Evolutionary conservation across 768 basidiomycete genomes (phyloP).

Genomic region (Panellus pusillus): DNA sequence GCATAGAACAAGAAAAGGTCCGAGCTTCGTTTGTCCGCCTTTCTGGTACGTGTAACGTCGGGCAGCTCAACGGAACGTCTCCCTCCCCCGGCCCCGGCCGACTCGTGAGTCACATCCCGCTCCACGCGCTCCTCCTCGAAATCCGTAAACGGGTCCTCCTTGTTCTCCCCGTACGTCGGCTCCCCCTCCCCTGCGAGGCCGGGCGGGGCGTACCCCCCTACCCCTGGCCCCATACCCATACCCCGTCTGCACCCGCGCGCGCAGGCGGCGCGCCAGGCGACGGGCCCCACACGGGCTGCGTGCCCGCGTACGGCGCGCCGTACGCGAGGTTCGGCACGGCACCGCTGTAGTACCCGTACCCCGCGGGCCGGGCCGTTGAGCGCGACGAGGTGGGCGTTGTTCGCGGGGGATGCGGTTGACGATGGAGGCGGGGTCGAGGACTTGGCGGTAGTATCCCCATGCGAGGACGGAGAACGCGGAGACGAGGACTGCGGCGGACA

Average conservation of each 20-base stretch:
- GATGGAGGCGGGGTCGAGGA: conserved; percentile 63
- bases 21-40: no score
- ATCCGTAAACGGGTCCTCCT: conserved; percentile 59
- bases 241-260: no score
- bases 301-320: conserved; percentile 20
- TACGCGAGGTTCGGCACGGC: conserved; percentile 9
- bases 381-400: no score
- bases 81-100: conserved; percentile 12
- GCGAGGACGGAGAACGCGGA: conserved; percentile 64
- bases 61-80: no score
- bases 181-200: conserved; percentile 41
- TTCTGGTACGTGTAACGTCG: no score
- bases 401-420: conserved; percentile 51
- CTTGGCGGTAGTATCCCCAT: conserved; percentile 74
- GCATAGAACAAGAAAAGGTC: no score
- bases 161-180: conserved; percentile 30
- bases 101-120: conserved; percentile 46
- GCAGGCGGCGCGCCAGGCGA: conserved; percentile 54
- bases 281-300: conserved; percentile 39
- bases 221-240: no score
- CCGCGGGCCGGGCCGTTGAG: no score
- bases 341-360: conserved; percentile 43
- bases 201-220: conserved; percentile 42
- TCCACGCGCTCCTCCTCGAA: conserved; percentile 41
- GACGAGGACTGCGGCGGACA: conserved; percentile 49